Base-by-base conservation (phyloP, 345 rosid genomes). In the Physaria fendleri region DNA sequence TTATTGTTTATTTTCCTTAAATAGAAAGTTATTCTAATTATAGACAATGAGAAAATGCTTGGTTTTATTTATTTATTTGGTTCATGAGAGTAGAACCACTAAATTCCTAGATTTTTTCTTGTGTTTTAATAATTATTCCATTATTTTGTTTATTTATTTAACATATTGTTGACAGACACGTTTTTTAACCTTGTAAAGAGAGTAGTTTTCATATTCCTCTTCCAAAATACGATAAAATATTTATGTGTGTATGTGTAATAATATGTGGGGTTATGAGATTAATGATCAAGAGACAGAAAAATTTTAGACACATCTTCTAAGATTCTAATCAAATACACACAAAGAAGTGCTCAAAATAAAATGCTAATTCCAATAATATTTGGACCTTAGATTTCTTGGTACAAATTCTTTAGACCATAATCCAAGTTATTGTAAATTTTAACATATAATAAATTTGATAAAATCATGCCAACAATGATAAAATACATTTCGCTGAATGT, bases 21-120 rank as follows among this genome's bases (percentile, higher is more conserved):
- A 56, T 45, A 37, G 48, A 46, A 65, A 42, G 6, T 21, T 65
- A 25, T 35, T 45, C 47, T 55, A 45, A 35, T 45, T 45, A 27
- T 45, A 65, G 32, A 45, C 17, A 35, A 10, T 3, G 30, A 54
- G 16, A 27, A 27, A 8, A n/a, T 20, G 35, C 16, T 55, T 27
- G 20, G 9, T 34, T 50, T 0, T 13, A 11, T 21, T 64, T 32
- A 10, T 28, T 62, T 25, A 8, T 29, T 8, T 9, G 9, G 21
- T 17, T 35, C 13, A 46, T 23, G 65, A 46, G 10, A 18, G 16
- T 40, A 41, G 41, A 20, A 27, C 15, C 56, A 37, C 47, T 23
- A 33, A 12, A 33, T 6, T 46, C 24, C 5, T 46, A 10, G 16
- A 8, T 13, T 11, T 22, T 18, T 30, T 42, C 7, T 7, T 42